These are phyloP conservation scores for Senna tora DNA, from an alignment of 306 rosid genomes.

Conservation along the genomic window DNA sequence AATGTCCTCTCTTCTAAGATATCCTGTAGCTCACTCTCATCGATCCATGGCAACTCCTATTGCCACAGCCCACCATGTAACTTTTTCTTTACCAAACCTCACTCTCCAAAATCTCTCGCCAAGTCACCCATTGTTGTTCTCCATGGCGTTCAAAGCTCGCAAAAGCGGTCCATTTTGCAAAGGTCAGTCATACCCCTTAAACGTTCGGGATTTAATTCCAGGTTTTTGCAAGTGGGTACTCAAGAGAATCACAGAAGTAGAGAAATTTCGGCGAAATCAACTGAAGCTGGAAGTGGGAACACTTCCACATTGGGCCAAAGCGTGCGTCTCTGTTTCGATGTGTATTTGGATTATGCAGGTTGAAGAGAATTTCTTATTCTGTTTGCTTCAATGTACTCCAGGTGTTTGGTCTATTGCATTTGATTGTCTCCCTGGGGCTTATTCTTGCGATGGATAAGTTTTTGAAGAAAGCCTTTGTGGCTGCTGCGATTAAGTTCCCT, in stretches of 20 bases:
- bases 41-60: constrained; percentile 61
- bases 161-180: constrained; percentile 29
- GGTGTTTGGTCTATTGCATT: constrained; percentile 70
- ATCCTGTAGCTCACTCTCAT: background rate
- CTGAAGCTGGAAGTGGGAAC: constrained; percentile 50
- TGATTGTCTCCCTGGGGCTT: constrained; percentile 77
- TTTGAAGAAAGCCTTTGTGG: constrained; percentile 72
- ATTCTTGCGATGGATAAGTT: constrained; percentile 67
- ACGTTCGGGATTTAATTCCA: constrained; percentile 27
- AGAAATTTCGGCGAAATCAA: constrained; percentile 48
- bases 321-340: constrained; percentile 43
- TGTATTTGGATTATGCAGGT: background rate
- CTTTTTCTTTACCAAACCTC: constrained; percentile 41
- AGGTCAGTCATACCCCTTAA: constrained; percentile 11
- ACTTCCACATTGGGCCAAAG: constrained; percentile 56
- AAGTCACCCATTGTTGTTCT: constrained; percentile 40
- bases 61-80: constrained; percentile 32
- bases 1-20: constrained; percentile 16
- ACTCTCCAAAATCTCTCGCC: constrained; percentile 31
- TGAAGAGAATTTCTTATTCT: background rate
- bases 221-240: constrained; percentile 39
- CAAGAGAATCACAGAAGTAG: constrained; percentile 33
- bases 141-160: constrained; percentile 24
- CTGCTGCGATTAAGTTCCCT: constrained; percentile 86
- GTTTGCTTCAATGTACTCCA: constrained; percentile 30